Percentiles rank a stretch among this genome's conserved stretches.
These are phyloP conservation scores for Schwanniomyces vanrijiae DNA, from an alignment of 805 yeast species.

Conservation along the genomic window DNA sequence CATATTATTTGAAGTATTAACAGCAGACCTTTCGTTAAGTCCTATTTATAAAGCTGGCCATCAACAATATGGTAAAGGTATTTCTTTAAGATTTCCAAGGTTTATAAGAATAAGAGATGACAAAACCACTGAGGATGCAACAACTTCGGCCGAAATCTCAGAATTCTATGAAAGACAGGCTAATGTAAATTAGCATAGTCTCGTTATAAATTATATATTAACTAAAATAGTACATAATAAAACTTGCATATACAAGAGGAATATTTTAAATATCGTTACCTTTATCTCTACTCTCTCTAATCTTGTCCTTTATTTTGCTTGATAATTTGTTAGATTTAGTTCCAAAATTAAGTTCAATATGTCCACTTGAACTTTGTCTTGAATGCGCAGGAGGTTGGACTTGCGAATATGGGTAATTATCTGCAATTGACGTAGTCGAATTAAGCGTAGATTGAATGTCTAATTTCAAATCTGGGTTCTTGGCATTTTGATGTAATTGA, in stretches of 20 bases:
- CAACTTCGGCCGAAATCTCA: constrained; percentile 77
- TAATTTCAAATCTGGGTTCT: constrained; percentile 18
- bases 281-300: constrained; percentile 35
- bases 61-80: constrained; percentile 72
- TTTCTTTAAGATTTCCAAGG: constrained; percentile 86
- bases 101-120: constrained; percentile 84
- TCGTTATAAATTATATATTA: neutral
- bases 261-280: neutral
- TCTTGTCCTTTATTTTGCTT: constrained; percentile 33
- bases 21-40: constrained; percentile 87
- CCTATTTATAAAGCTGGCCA: constrained; percentile 89
- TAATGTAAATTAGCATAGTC: constrained; percentile 19
- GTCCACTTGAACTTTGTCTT: constrained; percentile 19
- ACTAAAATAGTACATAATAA: neutral
- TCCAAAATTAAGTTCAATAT: constrained; percentile 35
- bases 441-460: constrained; percentile 25
- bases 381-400: constrained; percentile 13
- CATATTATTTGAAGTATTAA: constrained; percentile 78
- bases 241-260: neutral
- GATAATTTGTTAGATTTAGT: constrained; percentile 16
- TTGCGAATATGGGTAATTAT: constrained; percentile 22
- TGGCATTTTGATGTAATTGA: constrained; percentile 32
- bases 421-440: constrained; percentile 31
- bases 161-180: constrained; percentile 82
- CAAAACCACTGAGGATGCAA: constrained; percentile 82